These are phyloP conservation scores for Suillus tomentosus DNA, from an alignment of 768 basidiomycete species.

Conservation along the genomic window DNA sequence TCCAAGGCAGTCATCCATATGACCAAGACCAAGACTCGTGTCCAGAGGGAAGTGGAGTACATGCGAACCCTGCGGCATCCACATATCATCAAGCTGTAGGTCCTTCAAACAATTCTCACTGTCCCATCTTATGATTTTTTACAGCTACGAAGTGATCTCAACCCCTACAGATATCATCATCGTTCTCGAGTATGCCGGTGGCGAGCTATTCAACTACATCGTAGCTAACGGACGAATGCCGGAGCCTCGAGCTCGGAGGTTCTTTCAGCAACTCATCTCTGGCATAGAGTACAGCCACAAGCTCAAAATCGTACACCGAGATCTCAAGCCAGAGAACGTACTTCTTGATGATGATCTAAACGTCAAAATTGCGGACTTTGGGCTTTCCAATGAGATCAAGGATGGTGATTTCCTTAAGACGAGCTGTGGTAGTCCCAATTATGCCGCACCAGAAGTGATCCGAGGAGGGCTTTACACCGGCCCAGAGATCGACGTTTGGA, in stretches of 20 bases:
- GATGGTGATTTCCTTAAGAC: conserved; percentile 98
- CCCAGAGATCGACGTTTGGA: conserved; percentile 99
- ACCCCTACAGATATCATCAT: conserved; percentile 97
- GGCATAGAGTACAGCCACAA: conserved; percentile 97
- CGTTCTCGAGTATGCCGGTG: conserved; percentile 94
- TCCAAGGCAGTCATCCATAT: conserved; percentile 91
- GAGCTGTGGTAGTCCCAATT: conserved; percentile 97
- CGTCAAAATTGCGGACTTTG: conserved; percentile 99
- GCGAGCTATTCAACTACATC: conserved; percentile 98
- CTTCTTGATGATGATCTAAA: conserved; percentile 82
- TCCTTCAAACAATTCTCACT: conserved; percentile 5
- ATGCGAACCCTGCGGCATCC: conserved; percentile 92
- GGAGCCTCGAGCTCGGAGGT: conserved; percentile 83
- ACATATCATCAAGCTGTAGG: conserved; percentile 96
- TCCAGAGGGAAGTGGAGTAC: conserved; percentile 95
- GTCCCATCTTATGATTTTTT: conserved; percentile 12
- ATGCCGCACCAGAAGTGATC: conserved; percentile 98
- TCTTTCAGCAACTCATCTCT: conserved; percentile 98
- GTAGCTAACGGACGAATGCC: conserved; percentile 91
- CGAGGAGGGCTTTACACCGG: conserved; percentile 94
- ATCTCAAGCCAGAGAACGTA: conserved; percentile 97
- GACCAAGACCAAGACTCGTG: conserved; percentile 89
- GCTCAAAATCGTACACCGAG: conserved; percentile 96
- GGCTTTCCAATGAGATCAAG: conserved; percentile 91
- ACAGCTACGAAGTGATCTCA: conserved; percentile 85